phyloP scores from a whole-genome alignment of 345 rosid species.

The Citrus sp. region DNA sequence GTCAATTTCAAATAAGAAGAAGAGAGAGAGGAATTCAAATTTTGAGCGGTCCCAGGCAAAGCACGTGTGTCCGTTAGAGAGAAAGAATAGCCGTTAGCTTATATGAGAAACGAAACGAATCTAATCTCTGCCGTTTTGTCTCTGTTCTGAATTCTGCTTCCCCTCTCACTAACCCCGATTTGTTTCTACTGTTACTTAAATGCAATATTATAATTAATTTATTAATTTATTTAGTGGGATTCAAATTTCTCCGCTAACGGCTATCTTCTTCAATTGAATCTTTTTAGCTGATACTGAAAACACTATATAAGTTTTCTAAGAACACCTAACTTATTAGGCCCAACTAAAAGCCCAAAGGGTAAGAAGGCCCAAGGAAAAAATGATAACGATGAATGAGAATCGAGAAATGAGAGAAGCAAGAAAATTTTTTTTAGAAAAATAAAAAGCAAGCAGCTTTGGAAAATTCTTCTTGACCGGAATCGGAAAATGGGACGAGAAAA shows the following conservation, averaged over 20 bases:
- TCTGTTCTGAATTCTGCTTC: not conserved
- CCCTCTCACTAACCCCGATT: not conserved
- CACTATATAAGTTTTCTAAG: not conserved
- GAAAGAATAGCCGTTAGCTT: constrained; percentile 19
- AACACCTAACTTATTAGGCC: not conserved
- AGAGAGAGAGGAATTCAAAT: constrained; percentile 18
- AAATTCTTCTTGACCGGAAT: not conserved
- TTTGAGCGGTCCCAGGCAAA: constrained; percentile 14
- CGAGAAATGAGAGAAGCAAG: not conserved
- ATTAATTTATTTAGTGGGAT: not conserved
- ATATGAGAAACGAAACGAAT: not conserved
- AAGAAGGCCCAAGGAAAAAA: too few species aligned
- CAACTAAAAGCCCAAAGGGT: too few species aligned
- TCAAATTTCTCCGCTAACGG: constrained; percentile 1
- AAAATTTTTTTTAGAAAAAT: not conserved
- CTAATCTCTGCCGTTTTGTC: not conserved
- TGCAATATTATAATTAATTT: not conserved
- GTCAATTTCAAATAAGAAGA: constrained; percentile 22
- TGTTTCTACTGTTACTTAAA: not conserved
- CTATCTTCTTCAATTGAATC: not conserved
- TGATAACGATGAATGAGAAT: not conserved
- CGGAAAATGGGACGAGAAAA: constrained; percentile 14
- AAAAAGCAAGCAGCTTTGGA: not conserved
- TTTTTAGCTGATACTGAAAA: too few species aligned
- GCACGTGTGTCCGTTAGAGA: constrained; percentile 16